Percentiles rank a stretch among this genome's conserved stretches.
Conservation (phyloP, 352 stramenopile species). For the Elongisporangium anandrum region DNA sequence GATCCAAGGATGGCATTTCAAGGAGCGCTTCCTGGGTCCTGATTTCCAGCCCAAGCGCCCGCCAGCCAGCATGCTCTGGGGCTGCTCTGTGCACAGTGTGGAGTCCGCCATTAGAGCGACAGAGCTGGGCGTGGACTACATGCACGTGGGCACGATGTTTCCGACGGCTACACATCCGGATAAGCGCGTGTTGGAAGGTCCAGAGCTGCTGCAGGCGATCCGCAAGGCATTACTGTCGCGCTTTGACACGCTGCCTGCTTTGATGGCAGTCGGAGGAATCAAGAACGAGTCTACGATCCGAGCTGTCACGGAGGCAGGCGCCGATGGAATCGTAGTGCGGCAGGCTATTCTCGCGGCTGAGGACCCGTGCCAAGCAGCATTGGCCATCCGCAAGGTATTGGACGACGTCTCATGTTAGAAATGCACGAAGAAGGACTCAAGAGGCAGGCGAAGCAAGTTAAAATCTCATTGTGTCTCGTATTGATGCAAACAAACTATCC, state of each 20-base stretch:
- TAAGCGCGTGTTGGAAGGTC: constrained; percentile 36
- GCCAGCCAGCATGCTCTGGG: constrained; percentile 9
- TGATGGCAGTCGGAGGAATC: constrained; percentile 47
- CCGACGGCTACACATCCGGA: constrained; percentile 41
- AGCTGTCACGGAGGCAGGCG: constrained; percentile 24
- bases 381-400: constrained; percentile 4
- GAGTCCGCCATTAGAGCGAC: constrained; percentile 16
- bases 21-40: constrained; percentile 15
- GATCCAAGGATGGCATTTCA: constrained; percentile 19
- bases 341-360: constrained; percentile 24
- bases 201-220: constrained; percentile 23
- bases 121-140: constrained; percentile 24
- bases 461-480: background rate
- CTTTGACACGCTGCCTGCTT: constrained; percentile 1
- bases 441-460: background rate
- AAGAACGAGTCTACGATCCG: constrained; percentile 15
- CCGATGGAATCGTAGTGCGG: constrained; percentile 38
- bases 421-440: no score
- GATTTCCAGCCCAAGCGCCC: background rate
- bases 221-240: background rate
- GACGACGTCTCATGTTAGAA: background rate
- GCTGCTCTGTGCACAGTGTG: constrained; percentile 40
- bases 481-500: constrained; percentile 1
- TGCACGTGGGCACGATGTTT: constrained; percentile 64
- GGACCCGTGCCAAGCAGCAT: constrained; percentile 12